phyloP scores from a whole-genome alignment of 352 stramenopile genomes.

The Pythium biforme region DNA sequence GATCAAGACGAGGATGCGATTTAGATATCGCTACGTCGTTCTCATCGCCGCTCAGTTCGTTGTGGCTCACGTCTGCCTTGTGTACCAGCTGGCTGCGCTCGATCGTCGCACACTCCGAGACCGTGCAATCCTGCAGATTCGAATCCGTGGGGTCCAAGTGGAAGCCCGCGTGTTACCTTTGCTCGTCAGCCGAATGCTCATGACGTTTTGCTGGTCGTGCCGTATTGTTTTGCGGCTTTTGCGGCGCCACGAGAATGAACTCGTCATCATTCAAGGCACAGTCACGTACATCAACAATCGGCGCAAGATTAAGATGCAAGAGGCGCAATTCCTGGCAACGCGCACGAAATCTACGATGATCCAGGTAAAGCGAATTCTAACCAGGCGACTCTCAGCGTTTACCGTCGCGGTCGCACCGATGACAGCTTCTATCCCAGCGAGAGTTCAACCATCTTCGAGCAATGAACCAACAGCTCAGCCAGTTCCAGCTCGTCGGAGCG shows the following conservation, averaged over 20 bases:
- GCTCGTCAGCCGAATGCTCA: slow-evolving; percentile 22
- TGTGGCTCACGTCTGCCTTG: slow-evolving; percentile 11
- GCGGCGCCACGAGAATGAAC: slow-evolving; percentile 21
- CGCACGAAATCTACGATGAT: background rate
- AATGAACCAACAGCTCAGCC: too few species aligned
- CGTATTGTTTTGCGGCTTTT: slow-evolving; percentile 22
- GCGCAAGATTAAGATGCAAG: slow-evolving; percentile 17
- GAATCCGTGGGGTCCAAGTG: background rate
- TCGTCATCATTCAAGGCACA: slow-evolving; percentile 30
- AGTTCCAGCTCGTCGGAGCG: background rate
- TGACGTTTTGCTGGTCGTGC: slow-evolving; percentile 30
- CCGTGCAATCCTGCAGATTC: slow-evolving; percentile 14
- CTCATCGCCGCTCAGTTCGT: slow-evolving; percentile 20
- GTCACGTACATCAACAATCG: slow-evolving; percentile 31
- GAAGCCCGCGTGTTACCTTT: slow-evolving; percentile 18
- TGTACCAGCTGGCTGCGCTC: slow-evolving; percentile 5
- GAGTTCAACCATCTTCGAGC: background rate
- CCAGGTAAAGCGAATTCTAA: background rate
- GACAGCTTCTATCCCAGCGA: background rate
- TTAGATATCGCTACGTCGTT: slow-evolving; percentile 17
- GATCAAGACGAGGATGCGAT: slow-evolving; percentile 13
- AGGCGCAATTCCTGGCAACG: slow-evolving; percentile 9
- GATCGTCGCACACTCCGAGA: slow-evolving; percentile 13
- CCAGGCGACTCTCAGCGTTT: background rate
- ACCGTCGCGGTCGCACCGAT: background rate